Percentiles rank a stretch among this genome's conserved stretches.
These are phyloP conservation scores for Aspergillus melleus DNA, from an alignment of 2,329 filamentous ascomycete species.

Conservation along the genomic window DNA sequence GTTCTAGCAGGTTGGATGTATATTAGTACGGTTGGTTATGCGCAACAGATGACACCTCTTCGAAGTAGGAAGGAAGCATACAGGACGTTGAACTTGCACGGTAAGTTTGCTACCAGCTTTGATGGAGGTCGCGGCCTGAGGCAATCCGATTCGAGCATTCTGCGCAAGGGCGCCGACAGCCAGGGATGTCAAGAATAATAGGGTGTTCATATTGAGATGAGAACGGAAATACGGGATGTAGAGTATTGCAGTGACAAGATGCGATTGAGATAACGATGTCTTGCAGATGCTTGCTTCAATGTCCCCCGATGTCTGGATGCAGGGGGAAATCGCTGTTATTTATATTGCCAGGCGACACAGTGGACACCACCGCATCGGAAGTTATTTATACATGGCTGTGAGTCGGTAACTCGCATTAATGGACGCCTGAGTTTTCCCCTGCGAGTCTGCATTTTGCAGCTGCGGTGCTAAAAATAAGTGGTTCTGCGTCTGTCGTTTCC, in stretches of 20 bases:
- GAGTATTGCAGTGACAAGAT: not conserved
- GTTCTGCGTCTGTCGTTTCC: not conserved
- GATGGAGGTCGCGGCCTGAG: constrained; percentile 18
- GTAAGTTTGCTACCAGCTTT: constrained; percentile 21
- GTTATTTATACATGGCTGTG: not conserved
- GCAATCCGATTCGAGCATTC: constrained; percentile 26
- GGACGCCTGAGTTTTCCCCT: not conserved
- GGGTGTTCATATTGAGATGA: constrained; percentile 24
- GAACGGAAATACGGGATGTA: not conserved
- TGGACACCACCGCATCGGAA: not conserved
- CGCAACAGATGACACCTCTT: too few relatives aligned
- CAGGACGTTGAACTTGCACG: constrained; percentile 32
- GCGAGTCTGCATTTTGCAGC: not conserved
- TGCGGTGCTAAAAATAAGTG: not conserved
- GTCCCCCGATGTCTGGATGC: not conserved
- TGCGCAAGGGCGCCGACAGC: constrained; percentile 27
- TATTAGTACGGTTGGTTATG: not conserved
- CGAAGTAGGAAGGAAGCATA: constrained; percentile 12
- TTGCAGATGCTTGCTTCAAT: not conserved
- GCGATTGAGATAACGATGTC: not conserved
- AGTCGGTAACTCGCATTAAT: not conserved
- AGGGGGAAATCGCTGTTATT: not conserved
- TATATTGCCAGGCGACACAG: not conserved
- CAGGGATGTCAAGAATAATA: constrained; percentile 20
- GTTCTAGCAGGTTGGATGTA: constrained; percentile 18